phyloP scores from a whole-genome alignment of 2,329 filamentous ascomycete genomes.

The Xylaria sp. region DNA sequence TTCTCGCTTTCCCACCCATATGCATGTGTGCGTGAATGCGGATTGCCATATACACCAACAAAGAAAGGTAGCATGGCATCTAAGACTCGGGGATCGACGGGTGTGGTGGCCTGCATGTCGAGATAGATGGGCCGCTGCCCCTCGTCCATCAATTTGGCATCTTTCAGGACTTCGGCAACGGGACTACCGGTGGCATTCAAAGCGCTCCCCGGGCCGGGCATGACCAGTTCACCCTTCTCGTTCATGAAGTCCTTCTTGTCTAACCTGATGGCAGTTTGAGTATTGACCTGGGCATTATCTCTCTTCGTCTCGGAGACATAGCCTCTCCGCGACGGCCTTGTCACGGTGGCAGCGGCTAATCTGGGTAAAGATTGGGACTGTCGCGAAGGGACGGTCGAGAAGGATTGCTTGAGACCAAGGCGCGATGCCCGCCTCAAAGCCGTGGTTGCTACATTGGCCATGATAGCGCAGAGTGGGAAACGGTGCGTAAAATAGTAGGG shows the following conservation, averaged over 20 bases:
- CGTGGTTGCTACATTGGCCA: constrained; percentile 74
- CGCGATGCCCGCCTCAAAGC: constrained; percentile 80
- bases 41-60: constrained; percentile 94
- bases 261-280: constrained; percentile 85
- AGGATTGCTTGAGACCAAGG: constrained; percentile 57
- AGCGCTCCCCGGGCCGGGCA: constrained; percentile 67
- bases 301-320: constrained; percentile 89
- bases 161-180: constrained; percentile 87
- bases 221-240: constrained; percentile 54
- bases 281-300: constrained; percentile 80
- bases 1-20: constrained; percentile 99
- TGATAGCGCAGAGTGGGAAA: constrained; percentile 49
- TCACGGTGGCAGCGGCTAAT: constrained; percentile 46
- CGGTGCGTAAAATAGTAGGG: constrained; percentile 8
- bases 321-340: constrained; percentile 57
- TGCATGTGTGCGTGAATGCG: constrained; percentile 95
- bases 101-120: constrained; percentile 98
- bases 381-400: constrained; percentile 52
- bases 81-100: constrained; percentile 90
- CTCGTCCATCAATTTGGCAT: constrained; percentile 92
- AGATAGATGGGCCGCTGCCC: constrained; percentile 95
- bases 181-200: constrained; percentile 80
- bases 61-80: constrained; percentile 97
- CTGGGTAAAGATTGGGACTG: constrained; percentile 49
- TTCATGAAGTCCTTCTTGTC: constrained; percentile 85